phyloP scores from a whole-genome alignment of 2,329 filamentous ascomycete genomes.

The Botrytis aclada region DNA sequence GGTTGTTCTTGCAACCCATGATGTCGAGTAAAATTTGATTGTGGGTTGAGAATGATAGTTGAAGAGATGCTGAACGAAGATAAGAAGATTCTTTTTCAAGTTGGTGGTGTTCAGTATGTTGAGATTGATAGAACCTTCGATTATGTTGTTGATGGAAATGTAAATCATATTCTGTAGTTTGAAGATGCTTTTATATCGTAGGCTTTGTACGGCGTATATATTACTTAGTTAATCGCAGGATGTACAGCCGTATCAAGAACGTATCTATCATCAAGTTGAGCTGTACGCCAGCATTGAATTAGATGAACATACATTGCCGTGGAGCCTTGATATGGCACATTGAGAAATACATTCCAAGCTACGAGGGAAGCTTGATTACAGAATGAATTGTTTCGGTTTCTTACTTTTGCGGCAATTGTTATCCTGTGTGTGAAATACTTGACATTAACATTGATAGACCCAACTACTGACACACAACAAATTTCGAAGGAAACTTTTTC shows the following conservation, averaged over 20 bases:
- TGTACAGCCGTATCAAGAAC: not conserved
- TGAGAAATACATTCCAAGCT: not conserved
- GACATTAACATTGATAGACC: too few relatives aligned
- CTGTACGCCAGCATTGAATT: not conserved
- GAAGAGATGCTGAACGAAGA: not conserved
- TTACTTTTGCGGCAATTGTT: not conserved
- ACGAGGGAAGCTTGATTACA: not conserved
- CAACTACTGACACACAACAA: too few relatives aligned
- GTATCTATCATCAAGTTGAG: not conserved
- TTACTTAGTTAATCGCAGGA: not conserved
- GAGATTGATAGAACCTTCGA: not conserved
- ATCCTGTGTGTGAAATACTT: not conserved
- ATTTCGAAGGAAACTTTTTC: too few relatives aligned
- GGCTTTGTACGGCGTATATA: not conserved
- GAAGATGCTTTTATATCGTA: not conserved
- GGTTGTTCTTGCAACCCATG: constrained; percentile 4
- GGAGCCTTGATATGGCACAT: not conserved
- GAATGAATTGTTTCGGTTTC: not conserved
- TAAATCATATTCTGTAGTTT: not conserved
- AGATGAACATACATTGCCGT: not conserved
- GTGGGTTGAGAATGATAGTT: not conserved
- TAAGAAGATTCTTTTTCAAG: not conserved
- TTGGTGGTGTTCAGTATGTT: not conserved
- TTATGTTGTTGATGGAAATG: not conserved
- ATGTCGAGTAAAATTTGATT: not conserved